A percentile compares a stretch with the other conserved stretches of the same genome.
Conservation (phyloP, 2,329 filamentous ascomycete genomes). For the Sordariomycetes sp. region DNA sequence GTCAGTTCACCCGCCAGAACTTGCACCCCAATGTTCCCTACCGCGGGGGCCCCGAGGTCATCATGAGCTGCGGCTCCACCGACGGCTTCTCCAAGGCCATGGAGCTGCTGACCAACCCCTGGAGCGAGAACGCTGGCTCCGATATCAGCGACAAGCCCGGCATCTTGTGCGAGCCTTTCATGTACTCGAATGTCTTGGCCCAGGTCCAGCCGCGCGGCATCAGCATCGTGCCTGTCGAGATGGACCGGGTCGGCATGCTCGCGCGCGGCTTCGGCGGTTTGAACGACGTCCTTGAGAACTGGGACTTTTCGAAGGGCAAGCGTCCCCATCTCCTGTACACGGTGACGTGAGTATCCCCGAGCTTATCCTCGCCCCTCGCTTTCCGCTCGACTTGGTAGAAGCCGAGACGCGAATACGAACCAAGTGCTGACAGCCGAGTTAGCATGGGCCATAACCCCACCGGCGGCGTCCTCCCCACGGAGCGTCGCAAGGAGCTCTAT, state of each 20-base stretch:
- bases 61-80: conserved; percentile 72
- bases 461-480: conserved; percentile 60
- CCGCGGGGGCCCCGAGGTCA: conserved; percentile 61
- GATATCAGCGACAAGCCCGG: conserved; percentile 61
- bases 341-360: conserved; percentile 55
- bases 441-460: conserved; percentile 73
- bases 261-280: conserved; percentile 63
- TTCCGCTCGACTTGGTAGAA: background rate
- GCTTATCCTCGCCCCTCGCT: background rate
- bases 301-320: conserved; percentile 65
- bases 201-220: conserved; percentile 57
- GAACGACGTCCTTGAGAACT: conserved; percentile 68
- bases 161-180: conserved; percentile 68
- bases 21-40: conserved; percentile 79
- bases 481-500: conserved; percentile 71
- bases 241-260: conserved; percentile 75
- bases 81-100: conserved; percentile 76
- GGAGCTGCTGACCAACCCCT: conserved; percentile 65
- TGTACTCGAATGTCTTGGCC: conserved; percentile 68
- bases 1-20: conserved; percentile 65
- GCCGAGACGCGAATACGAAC: background rate
- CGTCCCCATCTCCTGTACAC: conserved; percentile 82
- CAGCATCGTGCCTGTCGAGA: conserved; percentile 61
- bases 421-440: background rate
- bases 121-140: conserved; percentile 54